phyloP scores from a whole-genome alignment of 768 basidiomycete genomes.

The Suillus bovinus region DNA sequence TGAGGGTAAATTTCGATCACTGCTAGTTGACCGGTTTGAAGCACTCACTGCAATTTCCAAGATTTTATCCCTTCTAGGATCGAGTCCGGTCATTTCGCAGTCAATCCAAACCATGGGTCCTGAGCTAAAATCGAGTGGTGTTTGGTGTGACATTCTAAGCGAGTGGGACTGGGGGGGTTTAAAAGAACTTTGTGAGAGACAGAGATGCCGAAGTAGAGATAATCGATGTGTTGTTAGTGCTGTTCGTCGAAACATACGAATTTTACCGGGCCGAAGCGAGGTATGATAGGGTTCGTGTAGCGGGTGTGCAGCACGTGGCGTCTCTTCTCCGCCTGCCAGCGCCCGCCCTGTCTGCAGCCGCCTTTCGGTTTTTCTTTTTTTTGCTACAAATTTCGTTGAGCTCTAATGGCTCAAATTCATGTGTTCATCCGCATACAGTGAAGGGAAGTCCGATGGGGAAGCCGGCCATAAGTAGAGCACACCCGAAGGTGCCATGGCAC shows the following conservation, averaged over 20 bases:
- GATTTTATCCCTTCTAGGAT: constrained; percentile 65
- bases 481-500: no score
- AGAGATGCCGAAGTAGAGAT: constrained; percentile 1
- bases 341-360: no score
- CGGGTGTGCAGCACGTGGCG: no score
- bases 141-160: constrained; percentile 16
- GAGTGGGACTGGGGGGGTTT: not conserved
- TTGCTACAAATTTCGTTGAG: no score
- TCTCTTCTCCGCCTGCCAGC: no score
- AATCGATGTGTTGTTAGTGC: not conserved
- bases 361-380: no score
- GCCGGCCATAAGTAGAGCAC: no score
- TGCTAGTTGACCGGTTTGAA: not conserved
- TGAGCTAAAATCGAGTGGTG: constrained; percentile 46
- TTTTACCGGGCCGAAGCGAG: no score
- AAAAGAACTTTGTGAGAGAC: not conserved
- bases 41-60: constrained; percentile 73
- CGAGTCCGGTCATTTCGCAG: constrained; percentile 85
- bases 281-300: no score
- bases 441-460: no score
- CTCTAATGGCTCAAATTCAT: no score
- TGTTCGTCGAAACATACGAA: not conserved
- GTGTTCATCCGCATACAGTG: no score
- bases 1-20: not conserved
- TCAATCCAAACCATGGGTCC: constrained; percentile 84